These are phyloP conservation scores for Mucor sp. DNA, from an alignment of 371 early-diverging fungal species.

Conservation along the genomic window DNA sequence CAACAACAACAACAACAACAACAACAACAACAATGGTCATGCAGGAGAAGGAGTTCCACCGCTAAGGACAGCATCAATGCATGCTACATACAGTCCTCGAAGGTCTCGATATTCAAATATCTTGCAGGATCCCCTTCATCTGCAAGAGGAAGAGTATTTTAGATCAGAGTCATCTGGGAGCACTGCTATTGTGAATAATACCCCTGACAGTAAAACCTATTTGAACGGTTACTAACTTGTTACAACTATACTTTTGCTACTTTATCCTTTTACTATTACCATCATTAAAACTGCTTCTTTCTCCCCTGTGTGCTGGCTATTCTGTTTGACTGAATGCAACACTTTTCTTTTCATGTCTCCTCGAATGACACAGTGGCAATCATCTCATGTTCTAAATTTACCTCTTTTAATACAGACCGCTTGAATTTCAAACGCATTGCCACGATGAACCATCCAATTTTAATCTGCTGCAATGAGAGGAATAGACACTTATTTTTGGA, in stretches of 20 bases:
- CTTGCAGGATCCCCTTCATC: slow-evolving; percentile 5
- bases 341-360: not conserved
- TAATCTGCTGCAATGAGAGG: not conserved
- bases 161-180: slow-evolving; percentile 16
- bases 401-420: not conserved
- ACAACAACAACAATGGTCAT: not conserved
- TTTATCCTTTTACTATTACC: not conserved
- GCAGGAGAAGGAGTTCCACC: slow-evolving; percentile 15
- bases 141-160: slow-evolving; percentile 17
- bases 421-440: not conserved
- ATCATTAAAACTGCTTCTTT: not conserved
- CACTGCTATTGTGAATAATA: slow-evolving; percentile 12
- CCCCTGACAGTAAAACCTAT: slow-evolving; percentile 23
- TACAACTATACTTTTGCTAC: not conserved
- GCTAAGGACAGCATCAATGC: slow-evolving; percentile 24
- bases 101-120: slow-evolving; percentile 10
- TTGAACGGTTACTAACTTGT: slow-evolving; percentile 13
- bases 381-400: not conserved
- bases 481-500: not conserved
- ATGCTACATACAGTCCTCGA: slow-evolving; percentile 16
- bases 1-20: not conserved
- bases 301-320: not conserved
- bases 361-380: not conserved
- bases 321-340: not conserved
- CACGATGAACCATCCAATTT: not conserved